Evolutionary conservation across 495 filamentous ascomycete genomes (phyloP), one percentile per base, ranked within the genome.

Genomic region (Recurvomyces mirabilis): DNA sequence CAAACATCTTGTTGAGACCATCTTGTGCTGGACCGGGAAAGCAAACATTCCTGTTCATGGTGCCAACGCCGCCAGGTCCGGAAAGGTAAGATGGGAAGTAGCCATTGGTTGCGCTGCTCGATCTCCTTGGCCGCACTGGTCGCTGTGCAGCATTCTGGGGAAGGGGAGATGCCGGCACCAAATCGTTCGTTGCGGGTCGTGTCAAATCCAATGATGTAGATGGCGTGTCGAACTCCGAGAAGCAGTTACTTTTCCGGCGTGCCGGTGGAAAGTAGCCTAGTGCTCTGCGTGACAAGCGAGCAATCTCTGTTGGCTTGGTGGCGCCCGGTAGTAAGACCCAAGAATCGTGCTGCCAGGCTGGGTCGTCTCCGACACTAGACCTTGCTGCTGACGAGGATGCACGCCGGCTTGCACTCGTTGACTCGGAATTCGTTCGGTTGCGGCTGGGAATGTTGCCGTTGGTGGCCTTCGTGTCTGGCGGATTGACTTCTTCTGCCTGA

Each of bases 241-340:
- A 58, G 1, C 76, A 77, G 7, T 73, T 69, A 6, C 71, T 78
- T 72, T 93, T 95, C 70, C 87, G 84, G 54, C 91, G 74, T 1
- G 86, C 76, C 12, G 85, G 86, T 1, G 91, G 89, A 56, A 95
- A 96, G 63, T 87, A 94, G 21, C 89, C 91, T 17, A 95, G 67
- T 3, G 81, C 72, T 62, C 79, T 77, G 38, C 85, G 78, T 19
- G 85, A 74, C 30, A 98, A 76, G 24, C 89, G 77, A 4, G 81
- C 89, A 30, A 98, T 93, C 60, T 95, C 82, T 34, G 91, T 81
- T 1, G 81, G 75, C 10, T 71, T 59, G 6, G 72, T 65, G 38
- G 77, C 75, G 14, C 77, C 79, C 38, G 87, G 81, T 34, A 94
- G 71, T 9, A 75, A 65, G 3, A 93, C 85, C 85, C 85, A 94